These are phyloP conservation scores for Barnettozyma californica DNA, from an alignment of 805 yeast genomes.

Conservation along the genomic window DNA sequence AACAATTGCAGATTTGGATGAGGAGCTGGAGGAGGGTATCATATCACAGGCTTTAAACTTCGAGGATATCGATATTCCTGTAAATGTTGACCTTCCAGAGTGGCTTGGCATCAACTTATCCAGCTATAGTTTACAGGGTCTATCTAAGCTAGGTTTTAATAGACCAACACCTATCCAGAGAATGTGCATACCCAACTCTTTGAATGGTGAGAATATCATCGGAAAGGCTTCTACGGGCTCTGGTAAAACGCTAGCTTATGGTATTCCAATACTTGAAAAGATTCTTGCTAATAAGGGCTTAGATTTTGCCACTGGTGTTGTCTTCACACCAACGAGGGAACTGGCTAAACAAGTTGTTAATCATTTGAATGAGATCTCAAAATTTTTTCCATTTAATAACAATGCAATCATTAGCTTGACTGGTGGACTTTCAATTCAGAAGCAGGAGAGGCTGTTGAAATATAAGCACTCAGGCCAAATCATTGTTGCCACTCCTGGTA, in stretches of 20 bases:
- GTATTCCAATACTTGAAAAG: conserved; percentile 82
- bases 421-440: conserved; percentile 93
- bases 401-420: conserved; percentile 72
- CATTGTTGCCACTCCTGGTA: conserved; percentile 93
- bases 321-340: conserved; percentile 95
- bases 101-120: conserved; percentile 53
- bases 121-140: conserved; percentile 54
- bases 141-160: conserved; percentile 50
- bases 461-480: conserved; percentile 65
- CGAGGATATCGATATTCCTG: conserved; percentile 30
- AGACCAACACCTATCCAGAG: conserved; percentile 85
- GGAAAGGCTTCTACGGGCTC: conserved; percentile 98
- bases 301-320: conserved; percentile 60
- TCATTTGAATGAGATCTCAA: conserved; percentile 58
- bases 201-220: conserved; percentile 73
- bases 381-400: conserved; percentile 44
- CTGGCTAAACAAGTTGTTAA: conserved; percentile 88
- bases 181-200: conserved; percentile 65
- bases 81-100: conserved; percentile 45
- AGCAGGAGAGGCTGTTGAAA: conserved; percentile 72
- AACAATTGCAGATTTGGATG: neutral
- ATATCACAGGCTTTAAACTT: conserved; percentile 23
- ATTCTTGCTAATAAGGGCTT: conserved; percentile 29
- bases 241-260: conserved; percentile 95
- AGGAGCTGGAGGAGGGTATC: conserved; percentile 11